These are phyloP conservation scores for Ensete ventricosum DNA, from an alignment of 176 grass and related monocot species.

Conservation along the genomic window DNA sequence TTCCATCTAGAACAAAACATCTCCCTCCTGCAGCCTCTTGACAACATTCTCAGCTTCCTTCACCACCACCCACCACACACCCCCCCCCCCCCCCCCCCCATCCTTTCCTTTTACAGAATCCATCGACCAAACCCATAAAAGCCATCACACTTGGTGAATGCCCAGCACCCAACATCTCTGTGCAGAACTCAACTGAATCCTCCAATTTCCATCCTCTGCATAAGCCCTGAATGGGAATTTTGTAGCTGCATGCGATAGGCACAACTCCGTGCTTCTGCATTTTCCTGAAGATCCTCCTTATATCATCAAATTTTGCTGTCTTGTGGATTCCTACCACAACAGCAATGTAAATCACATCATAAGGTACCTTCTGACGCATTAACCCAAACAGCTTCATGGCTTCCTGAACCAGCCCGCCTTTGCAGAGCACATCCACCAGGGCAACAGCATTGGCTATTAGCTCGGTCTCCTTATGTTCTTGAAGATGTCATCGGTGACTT, in stretches of 20 bases:
- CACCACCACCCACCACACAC: background rate
- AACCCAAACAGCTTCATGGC: constrained; percentile 85
- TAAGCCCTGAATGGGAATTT: constrained; percentile 1
- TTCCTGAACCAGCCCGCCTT: constrained; percentile 81
- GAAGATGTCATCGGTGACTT: constrained; percentile 69
- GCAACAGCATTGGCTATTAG: constrained; percentile 78
- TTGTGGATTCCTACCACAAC: constrained; percentile 84
- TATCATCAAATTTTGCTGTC: constrained; percentile 52
- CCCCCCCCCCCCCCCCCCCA: too few species aligned
- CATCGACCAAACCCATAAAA: constrained; percentile 56
- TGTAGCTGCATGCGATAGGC: background rate
- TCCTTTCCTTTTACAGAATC: constrained; percentile 48
- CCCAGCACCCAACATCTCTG: background rate
- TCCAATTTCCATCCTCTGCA: constrained; percentile 12
- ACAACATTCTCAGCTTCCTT: constrained; percentile 54
- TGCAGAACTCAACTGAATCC: constrained; percentile 7
- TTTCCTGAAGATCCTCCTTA: constrained; percentile 66
- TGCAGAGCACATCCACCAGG: constrained; percentile 84
- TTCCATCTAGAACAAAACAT: constrained; percentile 62
- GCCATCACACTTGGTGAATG: background rate
- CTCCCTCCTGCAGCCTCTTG: constrained; percentile 57
- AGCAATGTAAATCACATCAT: constrained; percentile 88
- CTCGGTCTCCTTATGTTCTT: constrained; percentile 81
- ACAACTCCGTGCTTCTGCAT: constrained; percentile 48
- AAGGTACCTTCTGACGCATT: constrained; percentile 91